Evolutionary conservation across 768 basidiomycete species (phyloP), one percentile per base, ranked within the genome.

Genomic region (Podaxis sp.): DNA sequence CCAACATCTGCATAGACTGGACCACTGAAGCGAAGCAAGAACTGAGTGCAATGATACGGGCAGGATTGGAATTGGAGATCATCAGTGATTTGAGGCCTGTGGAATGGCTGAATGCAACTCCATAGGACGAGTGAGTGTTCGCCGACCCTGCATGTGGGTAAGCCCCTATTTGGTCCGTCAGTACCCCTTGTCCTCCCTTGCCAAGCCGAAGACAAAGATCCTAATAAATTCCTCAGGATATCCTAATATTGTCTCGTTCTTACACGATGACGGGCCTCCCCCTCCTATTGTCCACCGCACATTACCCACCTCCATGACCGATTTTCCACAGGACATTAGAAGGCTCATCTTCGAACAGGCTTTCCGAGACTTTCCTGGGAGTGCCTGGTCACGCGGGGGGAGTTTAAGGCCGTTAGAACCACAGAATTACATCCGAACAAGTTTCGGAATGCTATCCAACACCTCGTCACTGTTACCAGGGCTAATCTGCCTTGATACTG

Each of bases 401-500:
- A 56, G 22, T 38, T 40, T 26, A 56, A 56, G 22, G 55, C 24
- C 10, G 10, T 12, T 22, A 38, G 55, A 22, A 56, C 55, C 11
- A 56, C 55, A 22, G 55, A 24, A 24, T 15, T 22, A 24, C 40
- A 56, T 17, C 4, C 41, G 7, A 13, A 17, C 4, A 38, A 44
- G 22, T 56, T 56, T 26, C 40, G 22, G 26, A 41, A 56, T 56
- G 33, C 55, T 11, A 28, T 56, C 37, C 38, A 56, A 22, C 22
- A 56, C 33, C n/a, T 56, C n/a, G 55, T 40, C 17, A 24, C 30
- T 12, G 36, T 55, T 22, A 55, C 30, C 36, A 55, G n/a, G 30
- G 30, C 53, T 20, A 55, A 55, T 36, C 53, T 33, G 4, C 53
- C 53, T n/a, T 55, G 53, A 33, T 55, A 55, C 20, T 55, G 53